Evolutionary conservation across 2,329 filamentous ascomycete genomes (phyloP).

Genomic region (Dothideomycetes sp.): DNA sequence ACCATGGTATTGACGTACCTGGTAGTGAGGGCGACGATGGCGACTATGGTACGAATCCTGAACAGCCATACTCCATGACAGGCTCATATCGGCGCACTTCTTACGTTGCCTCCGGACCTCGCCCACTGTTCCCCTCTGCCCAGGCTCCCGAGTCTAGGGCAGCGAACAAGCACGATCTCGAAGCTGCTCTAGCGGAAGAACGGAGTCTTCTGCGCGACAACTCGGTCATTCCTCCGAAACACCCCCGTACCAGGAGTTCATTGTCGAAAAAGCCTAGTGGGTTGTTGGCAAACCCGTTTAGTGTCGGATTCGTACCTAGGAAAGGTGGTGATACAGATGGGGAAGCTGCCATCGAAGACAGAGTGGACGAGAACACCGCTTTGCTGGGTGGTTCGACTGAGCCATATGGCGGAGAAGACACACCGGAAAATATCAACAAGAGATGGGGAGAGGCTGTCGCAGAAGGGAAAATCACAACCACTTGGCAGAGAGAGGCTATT

Average conservation of each 20-base stretch:
- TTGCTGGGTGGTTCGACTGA: constrained; percentile 20
- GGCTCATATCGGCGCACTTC: constrained; percentile 68
- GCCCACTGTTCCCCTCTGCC: constrained; percentile 61
- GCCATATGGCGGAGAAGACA: constrained; percentile 39
- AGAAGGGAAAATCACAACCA: constrained; percentile 72
- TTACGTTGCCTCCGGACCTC: constrained; percentile 62
- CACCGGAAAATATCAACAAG: constrained; percentile 50
- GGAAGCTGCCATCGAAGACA: constrained; percentile 9
- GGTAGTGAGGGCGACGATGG: neutral
- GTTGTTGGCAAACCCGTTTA: constrained; percentile 4
- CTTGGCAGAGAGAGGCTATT: constrained; percentile 81
- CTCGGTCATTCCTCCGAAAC: constrained; percentile 46
- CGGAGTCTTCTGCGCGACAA: constrained; percentile 52
- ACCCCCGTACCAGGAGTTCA: constrained; percentile 27
- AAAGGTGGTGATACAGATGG: constrained; percentile 11
- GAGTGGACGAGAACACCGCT: constrained; percentile 16
- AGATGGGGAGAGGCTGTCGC: constrained; percentile 80
- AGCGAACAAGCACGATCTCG: constrained; percentile 44
- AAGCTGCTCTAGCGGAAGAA: constrained; percentile 48
- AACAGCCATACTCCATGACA: constrained; percentile 40
- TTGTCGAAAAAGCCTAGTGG: constrained; percentile 11
- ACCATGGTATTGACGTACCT: neutral
- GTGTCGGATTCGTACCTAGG: constrained; percentile 10
- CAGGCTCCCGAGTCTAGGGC: constrained; percentile 38
- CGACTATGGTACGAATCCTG: constrained; percentile 12